phyloP scores from a whole-genome alignment of 805 yeast species.

The Kluyveromyces wickerhamii region DNA sequence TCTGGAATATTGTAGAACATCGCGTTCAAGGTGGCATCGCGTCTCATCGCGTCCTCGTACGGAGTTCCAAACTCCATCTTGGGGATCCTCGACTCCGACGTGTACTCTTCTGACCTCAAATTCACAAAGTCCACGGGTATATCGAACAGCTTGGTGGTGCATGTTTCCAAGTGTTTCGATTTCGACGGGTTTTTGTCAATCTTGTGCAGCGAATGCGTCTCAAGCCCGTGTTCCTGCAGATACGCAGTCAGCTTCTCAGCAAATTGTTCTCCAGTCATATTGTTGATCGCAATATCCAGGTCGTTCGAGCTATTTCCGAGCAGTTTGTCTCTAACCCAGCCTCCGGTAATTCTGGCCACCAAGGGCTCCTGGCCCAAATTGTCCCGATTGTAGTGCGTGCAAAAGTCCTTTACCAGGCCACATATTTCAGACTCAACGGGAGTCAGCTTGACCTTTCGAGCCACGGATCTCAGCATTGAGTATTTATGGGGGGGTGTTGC shows the following conservation, averaged over 20 bases:
- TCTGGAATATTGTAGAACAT: conserved; percentile 75
- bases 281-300: conserved; percentile 84
- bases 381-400: conserved; percentile 18
- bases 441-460: conserved; percentile 14
- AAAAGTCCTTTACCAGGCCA: conserved; percentile 23
- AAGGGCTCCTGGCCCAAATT: conserved; percentile 13
- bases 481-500: too few species aligned
- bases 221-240: conserved; percentile 29
- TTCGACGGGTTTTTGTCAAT: conserved; percentile 92
- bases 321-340: conserved; percentile 96
- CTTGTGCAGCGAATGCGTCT: conserved; percentile 51
- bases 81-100: conserved; percentile 83
- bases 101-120: conserved; percentile 78
- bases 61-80: conserved; percentile 79
- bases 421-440: conserved; percentile 23
- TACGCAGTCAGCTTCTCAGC: conserved; percentile 58
- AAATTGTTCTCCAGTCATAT: conserved; percentile 77
- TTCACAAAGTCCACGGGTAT: conserved; percentile 92
- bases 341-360: conserved; percentile 76
- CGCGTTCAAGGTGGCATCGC: conserved; percentile 95
- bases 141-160: conserved; percentile 79
- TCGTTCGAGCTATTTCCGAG: conserved; percentile 77
- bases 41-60: conserved; percentile 77
- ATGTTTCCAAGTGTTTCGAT: conserved; percentile 93
- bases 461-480: conserved; percentile 6